Evolutionary conservation across 257 asterid genomes (phyloP), one percentile per base, ranked within the genome.

Genomic region (Penstemon davidsonii): DNA sequence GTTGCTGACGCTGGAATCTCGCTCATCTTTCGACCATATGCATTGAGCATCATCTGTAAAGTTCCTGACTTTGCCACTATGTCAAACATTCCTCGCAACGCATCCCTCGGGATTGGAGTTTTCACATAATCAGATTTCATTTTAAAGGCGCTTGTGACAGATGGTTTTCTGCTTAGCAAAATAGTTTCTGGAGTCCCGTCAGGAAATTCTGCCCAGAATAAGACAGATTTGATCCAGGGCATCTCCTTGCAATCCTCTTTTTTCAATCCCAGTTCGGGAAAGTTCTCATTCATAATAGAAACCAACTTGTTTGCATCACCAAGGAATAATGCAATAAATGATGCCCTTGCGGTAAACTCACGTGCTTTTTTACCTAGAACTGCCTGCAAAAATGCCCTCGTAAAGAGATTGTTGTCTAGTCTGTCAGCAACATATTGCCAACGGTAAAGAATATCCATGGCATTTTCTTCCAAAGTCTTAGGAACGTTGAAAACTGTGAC

Each of bases 21-120:
- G 40, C 47, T 52, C 79, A 74, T 74, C 54, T 47, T 68, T 38
- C 79, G 75, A 42, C 79, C 79, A n/a, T 74, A 74, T 0, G 79
- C 66, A 15, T 68, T 74, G 60, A 74, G 52, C 3, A 53, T 73
- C 18, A 67, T 5, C 9, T 73, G 73, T 2, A 49, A 33, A 36
- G 52, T 74, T 2, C 74, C 70, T 19, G 69, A 43, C 0, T 70
- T 62, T 9, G 61, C 46, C 66, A 68, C 45, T 12, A 43, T 67
- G 9, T 55, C 43, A 47, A 61, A 68, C 3, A 68, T 44, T 3
- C 58, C 49, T 40, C 61, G 60, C 52, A 68, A 74, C 25, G 33
- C 64, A 52, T 45, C 11, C 38, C 33, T 63, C 39, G n/a, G 51
- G 49, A 44, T 44, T 2, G 49, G 49, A 44, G 49, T 44, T 44